Conservation (phyloP, 2,329 filamentous ascomycete genomes). For the Botryotinia convoluta region DNA sequence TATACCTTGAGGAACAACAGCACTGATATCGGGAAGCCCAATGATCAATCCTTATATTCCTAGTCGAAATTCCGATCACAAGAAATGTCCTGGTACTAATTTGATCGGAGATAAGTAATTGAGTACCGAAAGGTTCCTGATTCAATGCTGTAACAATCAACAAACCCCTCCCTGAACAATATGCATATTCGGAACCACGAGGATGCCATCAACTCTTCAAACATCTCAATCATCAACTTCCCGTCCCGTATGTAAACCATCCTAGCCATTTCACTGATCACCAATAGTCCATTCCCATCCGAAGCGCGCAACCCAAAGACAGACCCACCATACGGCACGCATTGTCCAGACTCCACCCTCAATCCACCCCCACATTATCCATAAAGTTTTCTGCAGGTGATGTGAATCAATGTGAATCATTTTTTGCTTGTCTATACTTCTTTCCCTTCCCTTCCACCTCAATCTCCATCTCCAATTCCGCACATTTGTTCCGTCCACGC, state of each 20-base stretch:
- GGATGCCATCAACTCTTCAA: neutral
- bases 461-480: neutral
- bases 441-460: neutral
- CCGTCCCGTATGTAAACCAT: neutral
- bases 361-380: neutral
- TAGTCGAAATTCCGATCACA: neutral
- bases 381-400: conserved; percentile 2
- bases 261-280: neutral
- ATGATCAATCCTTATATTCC: neutral
- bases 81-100: neutral
- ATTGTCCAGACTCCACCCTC: neutral
- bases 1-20: neutral
- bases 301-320: neutral
- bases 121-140: neutral
- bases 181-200: neutral
- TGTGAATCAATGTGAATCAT: conserved; percentile 8
- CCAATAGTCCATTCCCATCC: neutral
- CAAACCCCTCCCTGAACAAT: neutral
- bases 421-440: neutral
- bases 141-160: neutral
- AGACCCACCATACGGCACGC: conserved; percentile 3
- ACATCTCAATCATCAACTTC: neutral
- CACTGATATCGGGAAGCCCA: neutral
- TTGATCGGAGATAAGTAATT: neutral
- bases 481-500: neutral